Base-by-base conservation (phyloP, 2,329 filamentous ascomycete species). In the Epichloe hybrida region DNA sequence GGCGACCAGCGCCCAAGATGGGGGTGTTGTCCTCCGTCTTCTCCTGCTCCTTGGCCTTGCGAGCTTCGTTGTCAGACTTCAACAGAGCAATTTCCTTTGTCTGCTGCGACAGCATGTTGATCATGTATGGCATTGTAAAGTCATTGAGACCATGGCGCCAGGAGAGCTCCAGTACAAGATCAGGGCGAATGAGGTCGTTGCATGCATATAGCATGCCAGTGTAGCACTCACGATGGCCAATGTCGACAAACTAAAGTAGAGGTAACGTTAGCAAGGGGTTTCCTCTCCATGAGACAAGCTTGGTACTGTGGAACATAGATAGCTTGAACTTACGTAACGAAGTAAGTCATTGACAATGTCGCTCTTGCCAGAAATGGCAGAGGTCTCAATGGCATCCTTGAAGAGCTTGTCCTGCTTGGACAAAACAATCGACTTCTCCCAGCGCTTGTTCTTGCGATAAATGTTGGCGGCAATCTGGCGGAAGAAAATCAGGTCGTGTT, bases 91-190 rank as follows among this genome's bases (percentile, higher is more conserved):
- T 84, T 51, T 94, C 84, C 58, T 85, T 82, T 39, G 88, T 89
- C 71, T 97, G 90, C 69, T 95, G 89, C 59, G 84, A 81, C 56
- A 98, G 76, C 74, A 94, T 86, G 74, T 97, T 98, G 79, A 98
- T 97, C 88, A 98, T 94, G 76, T 95, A 98, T 17, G 93, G 93
- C 94, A 98, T 98, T 46, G 90, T 95, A 72, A 95, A 98, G 73
- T 98, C 93, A 61, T 84, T 82, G 39, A 98, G 84, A 53, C 89
- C 88, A 65, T 95, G 78, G 60, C 93, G 91, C 93, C 93, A 98
- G 53, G 93, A 97, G 52, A 98, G 80, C 73, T 98, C 93, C 68
- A 98, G 80, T 53, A 98, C 85, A 49, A 94, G 76, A 64, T 97
- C 89, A 3, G 94, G 85, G 17, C 88, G 88, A 59, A 98, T 90